Evolutionary conservation across 306 rosid species (phyloP), one percentile per base, ranked within the genome.

Genomic region (Corylus heterophylla): DNA sequence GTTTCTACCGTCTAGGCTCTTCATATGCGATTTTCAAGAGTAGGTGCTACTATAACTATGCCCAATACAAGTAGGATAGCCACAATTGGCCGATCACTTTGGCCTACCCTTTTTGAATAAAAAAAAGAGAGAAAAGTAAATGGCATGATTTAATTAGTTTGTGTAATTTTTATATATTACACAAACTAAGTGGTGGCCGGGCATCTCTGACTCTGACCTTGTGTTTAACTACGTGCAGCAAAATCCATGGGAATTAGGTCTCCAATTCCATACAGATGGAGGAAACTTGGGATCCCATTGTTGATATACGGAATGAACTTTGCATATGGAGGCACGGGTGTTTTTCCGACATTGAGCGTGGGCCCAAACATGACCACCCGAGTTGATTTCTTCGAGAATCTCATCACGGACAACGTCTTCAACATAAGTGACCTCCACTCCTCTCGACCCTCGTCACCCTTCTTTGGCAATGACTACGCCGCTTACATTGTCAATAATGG

Each of bases 261-360:
- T 39, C 72, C 72, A 42, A 31, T 67, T 67, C 72, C 29, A 16
- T 66, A 50, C 81, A 35, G 22, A 50, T 27, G 13, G 62, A 79
- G 82, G 59, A 55, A 55, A 18, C 1, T 0, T n/a, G 80, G 54
- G 10, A 31, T 63, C 1, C 72, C 69, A 13, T 42, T 62, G 20
- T 48, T 74, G 50, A 63, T 71, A 71, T 8, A 75, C 10, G 91
- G 93, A 14, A 75, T 89, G 78, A 89, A 87, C 86, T 87, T 89
- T 39, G 93, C 93, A 1, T 73, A 64, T 42, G 91, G 93, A 22
- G 93, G 93, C 25, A 81, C 88, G 0, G 93, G 93, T 3, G 91
- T 89, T 6, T 83, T 85, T 11, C 17, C 87, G 4, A 89, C 91
- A 0, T 13, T n/a, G n/a, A n/a, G n/a, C n/a, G n/a, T n/a, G 4